Evolutionary conservation across 768 basidiomycete species (phyloP).

Genomic region (Boletus tomentosulus): DNA sequence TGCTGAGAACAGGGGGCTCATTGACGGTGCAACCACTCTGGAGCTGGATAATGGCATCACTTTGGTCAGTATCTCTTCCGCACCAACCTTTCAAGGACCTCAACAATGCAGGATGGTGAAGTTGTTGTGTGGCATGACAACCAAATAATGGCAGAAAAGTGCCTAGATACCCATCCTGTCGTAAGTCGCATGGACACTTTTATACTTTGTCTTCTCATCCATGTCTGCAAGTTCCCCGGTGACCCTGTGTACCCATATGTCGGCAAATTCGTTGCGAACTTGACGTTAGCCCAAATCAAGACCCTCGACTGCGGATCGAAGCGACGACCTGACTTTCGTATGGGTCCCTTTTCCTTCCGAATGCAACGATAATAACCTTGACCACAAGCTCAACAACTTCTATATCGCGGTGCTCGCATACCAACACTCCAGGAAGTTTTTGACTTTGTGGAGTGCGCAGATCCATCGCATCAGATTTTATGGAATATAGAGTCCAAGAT

Average conservation of each 20-base stretch:
- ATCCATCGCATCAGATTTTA: conserved; percentile 53
- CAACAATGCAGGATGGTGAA: conserved; percentile 55
- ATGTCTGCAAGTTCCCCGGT: conserved; percentile 38
- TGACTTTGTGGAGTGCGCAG: conserved; percentile 69
- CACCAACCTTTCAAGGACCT: background rate
- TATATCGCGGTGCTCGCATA: conserved; percentile 65
- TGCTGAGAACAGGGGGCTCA: conserved; percentile 52
- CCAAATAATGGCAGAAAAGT: conserved; percentile 58
- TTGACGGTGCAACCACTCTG: conserved; percentile 71
- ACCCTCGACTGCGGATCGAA: conserved; percentile 78
- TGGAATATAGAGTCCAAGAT: conserved; percentile 85
- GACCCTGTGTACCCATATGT: conserved; percentile 72
- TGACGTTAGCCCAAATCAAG: conserved; percentile 74
- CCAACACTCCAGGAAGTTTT: conserved; percentile 74
- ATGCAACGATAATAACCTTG: conserved; percentile 1
- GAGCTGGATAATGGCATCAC: conserved; percentile 80
- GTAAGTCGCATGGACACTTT: conserved; percentile 34
- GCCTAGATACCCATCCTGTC: conserved; percentile 60
- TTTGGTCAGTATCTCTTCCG: conserved; percentile 38
- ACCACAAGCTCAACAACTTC: conserved; percentile 52
- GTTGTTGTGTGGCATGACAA: conserved; percentile 83
- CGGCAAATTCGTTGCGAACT: conserved; percentile 71
- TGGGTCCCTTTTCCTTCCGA: conserved; percentile 17
- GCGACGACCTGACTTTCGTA: conserved; percentile 56
- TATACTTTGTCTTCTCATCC: background rate